These are phyloP conservation scores for Dendrocalamus latiflorus DNA, from an alignment of 202 grass and related monocot species.

Conservation along the genomic window DNA sequence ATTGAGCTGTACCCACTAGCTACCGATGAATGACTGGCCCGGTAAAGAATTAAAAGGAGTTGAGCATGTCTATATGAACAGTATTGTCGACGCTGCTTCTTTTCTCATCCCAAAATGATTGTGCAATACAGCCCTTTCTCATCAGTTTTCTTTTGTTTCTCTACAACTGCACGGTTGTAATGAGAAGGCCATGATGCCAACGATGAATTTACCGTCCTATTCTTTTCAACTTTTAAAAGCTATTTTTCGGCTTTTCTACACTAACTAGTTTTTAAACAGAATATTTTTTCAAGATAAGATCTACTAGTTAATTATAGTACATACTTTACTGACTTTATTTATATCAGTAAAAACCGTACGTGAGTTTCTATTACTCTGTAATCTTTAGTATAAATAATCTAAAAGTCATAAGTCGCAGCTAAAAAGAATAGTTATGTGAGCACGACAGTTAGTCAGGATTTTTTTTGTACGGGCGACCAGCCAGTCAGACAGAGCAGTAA, in stretches of 20 bases:
- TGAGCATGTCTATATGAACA: background rate
- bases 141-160: background rate
- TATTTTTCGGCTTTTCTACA: too few species aligned
- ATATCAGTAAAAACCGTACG: accelerated
- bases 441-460: background rate
- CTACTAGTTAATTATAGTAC: too few species aligned
- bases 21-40: background rate
- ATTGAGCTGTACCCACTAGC: background rate
- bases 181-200: background rate
- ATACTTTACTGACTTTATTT: too few species aligned
- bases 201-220: background rate
- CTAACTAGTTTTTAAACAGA: too few species aligned
- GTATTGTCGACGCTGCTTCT: background rate
- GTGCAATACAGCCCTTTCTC: background rate
- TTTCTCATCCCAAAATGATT: background rate
- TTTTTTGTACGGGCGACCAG: background rate
- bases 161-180: background rate
- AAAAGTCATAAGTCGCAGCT: too few species aligned
- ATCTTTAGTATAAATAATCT: accelerated
- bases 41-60: background rate
- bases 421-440: too few species aligned
- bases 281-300: too few species aligned
- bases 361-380: too few species aligned
- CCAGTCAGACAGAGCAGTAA: background rate
- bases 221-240: too few species aligned